Conservation (phyloP, 208 protist genomes). For the Trypanosomatidae sp. region DNA sequence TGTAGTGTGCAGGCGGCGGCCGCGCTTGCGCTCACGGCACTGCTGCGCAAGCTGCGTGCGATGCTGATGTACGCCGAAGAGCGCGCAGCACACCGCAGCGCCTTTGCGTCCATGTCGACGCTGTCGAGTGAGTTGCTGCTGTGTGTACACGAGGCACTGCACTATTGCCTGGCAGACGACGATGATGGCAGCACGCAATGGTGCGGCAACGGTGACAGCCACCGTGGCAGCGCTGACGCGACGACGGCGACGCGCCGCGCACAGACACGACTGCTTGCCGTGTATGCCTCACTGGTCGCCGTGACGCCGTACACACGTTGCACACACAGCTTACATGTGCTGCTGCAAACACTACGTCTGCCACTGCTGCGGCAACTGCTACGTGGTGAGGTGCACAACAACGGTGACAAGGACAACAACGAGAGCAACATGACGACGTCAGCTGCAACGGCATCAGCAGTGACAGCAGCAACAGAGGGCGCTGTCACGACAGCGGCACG, state of each 20-base stretch:
- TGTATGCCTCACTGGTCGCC: slow-evolving; percentile 20
- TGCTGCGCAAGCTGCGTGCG: slow-evolving; percentile 39
- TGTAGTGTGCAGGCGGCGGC: slow-evolving; percentile 21
- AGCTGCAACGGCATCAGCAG: too few species aligned
- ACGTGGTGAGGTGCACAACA: too few species aligned
- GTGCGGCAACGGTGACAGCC: not conserved
- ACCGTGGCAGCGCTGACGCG: not conserved
- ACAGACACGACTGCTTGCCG: slow-evolving; percentile 7
- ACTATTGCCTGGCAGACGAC: not conserved
- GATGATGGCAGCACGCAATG: slow-evolving; percentile 17
- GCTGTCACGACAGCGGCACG: too few species aligned
- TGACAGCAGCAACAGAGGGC: too few species aligned
- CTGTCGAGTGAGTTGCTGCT: slow-evolving; percentile 38
- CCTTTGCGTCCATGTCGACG: slow-evolving; percentile 52
- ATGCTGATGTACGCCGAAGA: slow-evolving; percentile 71
- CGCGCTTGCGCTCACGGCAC: slow-evolving; percentile 10
- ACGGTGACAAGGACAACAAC: too few species aligned
- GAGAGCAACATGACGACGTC: too few species aligned
- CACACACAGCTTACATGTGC: slow-evolving; percentile 15
- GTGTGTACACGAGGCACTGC: slow-evolving; percentile 37
- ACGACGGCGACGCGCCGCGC: too few species aligned
- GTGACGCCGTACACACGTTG: slow-evolving; percentile 70
- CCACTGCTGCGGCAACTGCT: slow-evolving; percentile 24
- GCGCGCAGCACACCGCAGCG: slow-evolving; percentile 22
- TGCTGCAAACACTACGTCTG: slow-evolving; percentile 27